Percentiles rank a stretch among this genome's conserved stretches.
Conservation (phyloP, 495 filamentous ascomycete species). For the Xylaria bambusicola region DNA sequence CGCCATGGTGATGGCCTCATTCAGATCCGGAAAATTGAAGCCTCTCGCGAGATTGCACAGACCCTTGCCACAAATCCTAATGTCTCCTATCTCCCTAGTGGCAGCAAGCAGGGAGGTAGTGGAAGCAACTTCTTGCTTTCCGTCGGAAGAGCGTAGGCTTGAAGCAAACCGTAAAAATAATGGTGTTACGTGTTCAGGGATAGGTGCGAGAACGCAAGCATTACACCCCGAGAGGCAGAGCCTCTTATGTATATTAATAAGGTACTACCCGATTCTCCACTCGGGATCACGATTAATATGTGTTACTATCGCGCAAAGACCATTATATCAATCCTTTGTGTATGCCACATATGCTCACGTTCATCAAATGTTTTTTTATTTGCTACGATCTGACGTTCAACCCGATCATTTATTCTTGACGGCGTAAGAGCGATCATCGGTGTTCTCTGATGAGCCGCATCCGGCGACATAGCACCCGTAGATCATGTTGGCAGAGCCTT, state of each 20-base stretch:
- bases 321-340: no score
- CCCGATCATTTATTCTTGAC: no score
- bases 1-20: conserved; percentile 92
- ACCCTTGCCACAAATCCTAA: conserved; percentile 89
- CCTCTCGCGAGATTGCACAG: conserved; percentile 92
- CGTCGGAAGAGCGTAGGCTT: conserved; percentile 43
- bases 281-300: conserved; percentile 34
- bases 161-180: background rate
- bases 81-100: conserved; percentile 89
- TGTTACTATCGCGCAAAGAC: conserved; percentile 24
- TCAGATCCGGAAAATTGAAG: conserved; percentile 94
- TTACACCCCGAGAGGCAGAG: background rate
- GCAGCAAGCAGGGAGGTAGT: conserved; percentile 61
- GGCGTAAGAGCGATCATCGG: background rate
- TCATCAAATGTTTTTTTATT: background rate
- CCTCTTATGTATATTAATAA: conserved; percentile 26
- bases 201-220: background rate
- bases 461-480: no score
- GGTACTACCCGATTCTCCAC: conserved; percentile 33
- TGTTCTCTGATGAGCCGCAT: background rate
- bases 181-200: background rate
- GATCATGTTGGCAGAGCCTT: no score
- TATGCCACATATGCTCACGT: no score
- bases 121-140: conserved; percentile 60
- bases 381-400: no score